phyloP scores from a whole-genome alignment of 2,329 filamentous ascomycete species.

The Erysiphe pulchra region DNA sequence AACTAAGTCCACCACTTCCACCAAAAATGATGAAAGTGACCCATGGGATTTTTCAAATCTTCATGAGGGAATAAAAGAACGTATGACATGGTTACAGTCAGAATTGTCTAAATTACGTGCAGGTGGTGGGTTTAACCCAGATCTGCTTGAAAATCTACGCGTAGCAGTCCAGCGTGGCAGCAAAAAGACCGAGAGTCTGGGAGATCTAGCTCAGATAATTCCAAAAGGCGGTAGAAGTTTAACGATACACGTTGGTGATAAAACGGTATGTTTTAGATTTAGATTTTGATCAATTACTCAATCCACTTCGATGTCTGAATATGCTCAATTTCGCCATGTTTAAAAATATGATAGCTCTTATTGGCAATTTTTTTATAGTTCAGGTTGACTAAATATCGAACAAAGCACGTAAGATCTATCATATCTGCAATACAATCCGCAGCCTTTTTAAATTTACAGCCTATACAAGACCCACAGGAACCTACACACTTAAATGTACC shows the following conservation, averaged over 20 bases:
- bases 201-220: conserved; percentile 40
- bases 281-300: too few species aligned
- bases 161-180: conserved; percentile 28
- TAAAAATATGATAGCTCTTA: too few species aligned
- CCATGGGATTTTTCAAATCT: conserved; percentile 34
- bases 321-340: too few species aligned
- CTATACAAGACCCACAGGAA: conserved; percentile 20
- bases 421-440: conserved; percentile 25
- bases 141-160: conserved; percentile 30
- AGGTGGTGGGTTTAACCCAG: conserved; percentile 35
- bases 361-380: not conserved
- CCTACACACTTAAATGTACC: conserved; percentile 25
- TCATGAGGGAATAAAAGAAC: conserved; percentile 26
- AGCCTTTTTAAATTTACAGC: conserved; percentile 21
- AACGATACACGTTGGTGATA: conserved; percentile 36
- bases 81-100: conserved; percentile 29
- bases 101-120: conserved; percentile 34
- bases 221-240: conserved; percentile 34
- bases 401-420: conserved; percentile 27
- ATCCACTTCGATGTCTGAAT: too few species aligned
- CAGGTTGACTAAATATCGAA: not conserved
- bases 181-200: conserved; percentile 26
- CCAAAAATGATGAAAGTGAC: conserved; percentile 15
- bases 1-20: not conserved
- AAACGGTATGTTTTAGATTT: conserved; percentile 23